These are phyloP conservation scores for Apium graveolens DNA, from an alignment of 129 eudicot species.

Conservation along the genomic window DNA sequence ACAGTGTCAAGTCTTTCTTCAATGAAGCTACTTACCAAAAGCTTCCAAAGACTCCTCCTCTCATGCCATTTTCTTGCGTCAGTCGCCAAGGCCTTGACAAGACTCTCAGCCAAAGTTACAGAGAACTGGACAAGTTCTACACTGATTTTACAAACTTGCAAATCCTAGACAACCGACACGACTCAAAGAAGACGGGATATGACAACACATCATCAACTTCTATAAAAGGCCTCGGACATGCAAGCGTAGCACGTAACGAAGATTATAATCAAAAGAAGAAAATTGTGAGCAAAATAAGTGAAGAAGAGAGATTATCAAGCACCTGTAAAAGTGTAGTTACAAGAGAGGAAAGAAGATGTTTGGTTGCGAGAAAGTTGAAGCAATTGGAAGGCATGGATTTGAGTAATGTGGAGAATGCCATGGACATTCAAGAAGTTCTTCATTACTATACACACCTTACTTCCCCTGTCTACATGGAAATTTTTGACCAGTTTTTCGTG, in stretches of 20 bases:
- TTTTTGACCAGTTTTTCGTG: conserved; percentile 41
- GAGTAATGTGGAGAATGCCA: conserved; percentile 30
- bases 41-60: conserved; percentile 43
- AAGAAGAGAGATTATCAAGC: no score
- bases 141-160: conserved; percentile 3
- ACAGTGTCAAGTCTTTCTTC: conserved; percentile 40
- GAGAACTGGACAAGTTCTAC: conserved; percentile 18
- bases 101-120: conserved; percentile 21
- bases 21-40: conserved; percentile 35
- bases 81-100: neutral
- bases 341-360: conserved; percentile 23
- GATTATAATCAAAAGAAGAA: conserved; percentile 5
- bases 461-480: conserved; percentile 45
- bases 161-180: neutral
- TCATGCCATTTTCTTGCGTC: conserved; percentile 38
- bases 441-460: conserved; percentile 45
- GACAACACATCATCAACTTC: neutral
- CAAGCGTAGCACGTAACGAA: neutral
- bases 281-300: neutral
- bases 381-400: conserved; percentile 41
- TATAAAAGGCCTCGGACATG: neutral
- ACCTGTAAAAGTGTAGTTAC: neutral
- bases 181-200: neutral
- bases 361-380: conserved; percentile 34
- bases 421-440: conserved; percentile 48